phyloP scores from a whole-genome alignment of 768 basidiomycete species.

The Tephrocybe sp. region DNA sequence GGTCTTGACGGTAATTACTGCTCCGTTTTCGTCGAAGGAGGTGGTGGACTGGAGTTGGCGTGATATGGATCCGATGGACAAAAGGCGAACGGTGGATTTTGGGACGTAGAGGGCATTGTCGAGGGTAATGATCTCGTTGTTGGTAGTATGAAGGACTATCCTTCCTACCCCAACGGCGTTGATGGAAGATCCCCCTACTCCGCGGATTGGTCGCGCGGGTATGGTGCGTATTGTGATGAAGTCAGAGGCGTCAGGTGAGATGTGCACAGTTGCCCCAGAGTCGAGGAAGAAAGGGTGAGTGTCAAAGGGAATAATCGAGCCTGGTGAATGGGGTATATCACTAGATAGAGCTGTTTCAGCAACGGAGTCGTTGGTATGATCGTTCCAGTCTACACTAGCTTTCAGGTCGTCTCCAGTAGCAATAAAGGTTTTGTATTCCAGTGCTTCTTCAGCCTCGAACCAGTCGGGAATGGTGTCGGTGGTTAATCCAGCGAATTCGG shows the following conservation, averaged over 20 bases:
- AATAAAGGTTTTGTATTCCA: neutral
- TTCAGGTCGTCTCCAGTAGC: neutral
- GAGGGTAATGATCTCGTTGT: neutral
- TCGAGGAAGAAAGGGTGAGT: neutral
- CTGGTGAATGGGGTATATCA: neutral
- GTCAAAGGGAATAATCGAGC: neutral
- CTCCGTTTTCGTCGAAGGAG: neutral
- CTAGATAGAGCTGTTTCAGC: neutral
- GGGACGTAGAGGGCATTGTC: neutral
- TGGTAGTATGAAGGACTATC: neutral
- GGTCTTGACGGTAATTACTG: neutral
- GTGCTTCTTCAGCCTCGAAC: no score
- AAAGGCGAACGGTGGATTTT: neutral
- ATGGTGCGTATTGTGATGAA: neutral
- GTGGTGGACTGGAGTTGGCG: no score
- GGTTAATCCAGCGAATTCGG: neutral
- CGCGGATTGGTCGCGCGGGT: neutral
- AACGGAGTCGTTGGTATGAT: neutral
- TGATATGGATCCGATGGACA: neutral
- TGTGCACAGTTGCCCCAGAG: no score
- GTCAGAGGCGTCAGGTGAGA: neutral
- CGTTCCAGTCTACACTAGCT: neutral
- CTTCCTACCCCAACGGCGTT: neutral
- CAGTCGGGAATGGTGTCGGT: neutral
- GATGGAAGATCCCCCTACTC: no score